These are phyloP conservation scores for Pseudoneurospora amorphoporcata DNA, from an alignment of 495 filamentous ascomycete species.

Conservation along the genomic window DNA sequence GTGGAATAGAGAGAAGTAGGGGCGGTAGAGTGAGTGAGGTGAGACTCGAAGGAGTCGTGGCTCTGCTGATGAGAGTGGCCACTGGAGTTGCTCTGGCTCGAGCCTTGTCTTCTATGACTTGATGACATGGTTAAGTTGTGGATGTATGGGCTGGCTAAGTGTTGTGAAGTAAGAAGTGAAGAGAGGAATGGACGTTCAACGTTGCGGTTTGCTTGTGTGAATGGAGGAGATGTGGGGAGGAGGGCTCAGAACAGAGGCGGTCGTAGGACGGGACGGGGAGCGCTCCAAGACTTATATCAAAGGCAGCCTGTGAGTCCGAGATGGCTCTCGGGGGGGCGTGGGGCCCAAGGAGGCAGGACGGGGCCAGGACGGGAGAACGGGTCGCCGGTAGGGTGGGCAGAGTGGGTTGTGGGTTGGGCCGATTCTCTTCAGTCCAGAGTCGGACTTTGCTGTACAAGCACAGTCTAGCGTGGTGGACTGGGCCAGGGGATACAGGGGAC, in stretches of 20 bases:
- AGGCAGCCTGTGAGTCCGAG: neutral
- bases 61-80: slow-evolving; percentile 47
- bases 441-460: neutral
- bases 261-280: neutral
- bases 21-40: slow-evolving; percentile 43
- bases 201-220: slow-evolving; percentile 1
- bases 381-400: neutral
- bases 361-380: neutral
- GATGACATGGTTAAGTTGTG: slow-evolving; percentile 13
- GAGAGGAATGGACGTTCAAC: neutral
- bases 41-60: slow-evolving; percentile 52
- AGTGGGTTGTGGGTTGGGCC: neutral
- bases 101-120: slow-evolving; percentile 20
- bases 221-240: neutral
- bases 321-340: neutral
- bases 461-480: neutral
- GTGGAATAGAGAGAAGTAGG: slow-evolving; percentile 54
- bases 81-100: slow-evolving; percentile 39
- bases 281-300: neutral
- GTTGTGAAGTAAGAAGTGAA: slow-evolving; percentile 1
- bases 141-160: neutral
- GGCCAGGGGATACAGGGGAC: neutral
- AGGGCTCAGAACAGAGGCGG: slow-evolving; percentile 7
- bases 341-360: neutral
- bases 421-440: neutral